These are phyloP conservation scores for Sclerotinia minor DNA, from an alignment of 2,329 filamentous ascomycete genomes.

Conservation along the genomic window DNA sequence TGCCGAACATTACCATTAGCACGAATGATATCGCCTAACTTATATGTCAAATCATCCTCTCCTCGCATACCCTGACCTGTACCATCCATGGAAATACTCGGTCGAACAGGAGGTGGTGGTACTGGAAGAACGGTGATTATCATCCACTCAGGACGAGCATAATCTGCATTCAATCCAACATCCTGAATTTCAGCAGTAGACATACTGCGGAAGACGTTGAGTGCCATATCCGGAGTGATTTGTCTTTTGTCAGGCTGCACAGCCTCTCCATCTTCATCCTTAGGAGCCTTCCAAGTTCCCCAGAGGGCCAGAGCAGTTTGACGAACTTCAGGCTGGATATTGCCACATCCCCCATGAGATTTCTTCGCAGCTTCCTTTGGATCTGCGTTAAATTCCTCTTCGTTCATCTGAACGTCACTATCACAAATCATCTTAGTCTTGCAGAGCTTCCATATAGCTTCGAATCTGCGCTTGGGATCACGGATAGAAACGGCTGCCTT, in stretches of 20 bases:
- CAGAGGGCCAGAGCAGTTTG: constrained; percentile 83
- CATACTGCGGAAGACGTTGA: constrained; percentile 85
- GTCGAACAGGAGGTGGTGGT: constrained; percentile 90
- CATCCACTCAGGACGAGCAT: constrained; percentile 98
- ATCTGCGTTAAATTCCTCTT: constrained; percentile 67
- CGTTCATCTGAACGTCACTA: constrained; percentile 67
- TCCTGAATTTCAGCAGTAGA: constrained; percentile 76
- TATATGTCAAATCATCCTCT: constrained; percentile 99
- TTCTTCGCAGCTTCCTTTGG: constrained; percentile 53
- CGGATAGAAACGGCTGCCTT: constrained; percentile 77
- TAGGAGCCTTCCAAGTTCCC: constrained; percentile 69
- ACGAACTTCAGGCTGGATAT: constrained; percentile 82
- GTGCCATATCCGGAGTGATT: constrained; percentile 80
- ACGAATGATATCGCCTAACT: constrained; percentile 96
- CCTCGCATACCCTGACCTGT: constrained; percentile 89
- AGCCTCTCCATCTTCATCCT: constrained; percentile 70
- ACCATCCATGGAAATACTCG: constrained; percentile 95
- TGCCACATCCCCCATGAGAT: constrained; percentile 87
- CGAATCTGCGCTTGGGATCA: constrained; percentile 93
- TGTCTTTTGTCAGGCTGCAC: constrained; percentile 75
- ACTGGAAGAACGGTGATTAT: constrained; percentile 92
- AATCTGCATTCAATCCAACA: constrained; percentile 91
- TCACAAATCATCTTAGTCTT: constrained; percentile 86
- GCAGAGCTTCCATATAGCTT: constrained; percentile 86
- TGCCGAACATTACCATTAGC: constrained; percentile 94